A percentile compares a stretch with the other conserved stretches of the same genome.
These are phyloP conservation scores for Nigrospora osmanthi DNA, from an alignment of 2,329 filamentous ascomycete genomes.

Conservation along the genomic window DNA sequence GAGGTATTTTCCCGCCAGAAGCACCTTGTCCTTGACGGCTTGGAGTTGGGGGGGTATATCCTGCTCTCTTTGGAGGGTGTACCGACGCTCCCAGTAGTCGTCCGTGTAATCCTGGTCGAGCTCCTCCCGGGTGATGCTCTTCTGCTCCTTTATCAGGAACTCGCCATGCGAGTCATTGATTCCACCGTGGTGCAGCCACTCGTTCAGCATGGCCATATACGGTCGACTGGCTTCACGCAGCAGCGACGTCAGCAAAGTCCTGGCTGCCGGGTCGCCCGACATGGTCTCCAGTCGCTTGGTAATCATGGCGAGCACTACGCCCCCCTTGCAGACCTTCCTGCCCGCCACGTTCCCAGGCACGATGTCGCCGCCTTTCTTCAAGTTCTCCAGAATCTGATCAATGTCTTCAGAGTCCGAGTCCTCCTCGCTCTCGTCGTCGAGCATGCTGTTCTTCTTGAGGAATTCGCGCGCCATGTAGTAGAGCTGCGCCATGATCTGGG, in stretches of 20 bases:
- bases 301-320: slow-evolving; percentile 81
- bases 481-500: slow-evolving; percentile 84
- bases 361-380: slow-evolving; percentile 80
- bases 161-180: slow-evolving; percentile 92
- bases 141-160: slow-evolving; percentile 92
- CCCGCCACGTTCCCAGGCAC: slow-evolving; percentile 69
- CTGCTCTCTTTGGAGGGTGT: slow-evolving; percentile 77
- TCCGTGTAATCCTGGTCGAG: slow-evolving; percentile 96
- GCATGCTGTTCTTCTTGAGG: slow-evolving; percentile 75
- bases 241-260: slow-evolving; percentile 71
- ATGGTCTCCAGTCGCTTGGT: slow-evolving; percentile 80
- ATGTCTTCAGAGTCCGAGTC: slow-evolving; percentile 75
- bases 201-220: slow-evolving; percentile 97
- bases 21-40: slow-evolving; percentile 84
- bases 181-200: slow-evolving; percentile 93
- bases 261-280: slow-evolving; percentile 87
- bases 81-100: slow-evolving; percentile 97
- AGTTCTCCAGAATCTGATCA: slow-evolving; percentile 84
- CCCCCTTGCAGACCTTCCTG: slow-evolving; percentile 95
- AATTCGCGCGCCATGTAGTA: slow-evolving; percentile 85
- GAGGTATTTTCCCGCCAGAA: slow-evolving; percentile 93
- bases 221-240: slow-evolving; percentile 83
- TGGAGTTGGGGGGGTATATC: slow-evolving; percentile 90
- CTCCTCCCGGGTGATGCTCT: slow-evolving; percentile 84
- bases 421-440: slow-evolving; percentile 71